Conservation (phyloP, 1,284 basidiomycete genomes). For the Porodaedalea pini region DNA sequence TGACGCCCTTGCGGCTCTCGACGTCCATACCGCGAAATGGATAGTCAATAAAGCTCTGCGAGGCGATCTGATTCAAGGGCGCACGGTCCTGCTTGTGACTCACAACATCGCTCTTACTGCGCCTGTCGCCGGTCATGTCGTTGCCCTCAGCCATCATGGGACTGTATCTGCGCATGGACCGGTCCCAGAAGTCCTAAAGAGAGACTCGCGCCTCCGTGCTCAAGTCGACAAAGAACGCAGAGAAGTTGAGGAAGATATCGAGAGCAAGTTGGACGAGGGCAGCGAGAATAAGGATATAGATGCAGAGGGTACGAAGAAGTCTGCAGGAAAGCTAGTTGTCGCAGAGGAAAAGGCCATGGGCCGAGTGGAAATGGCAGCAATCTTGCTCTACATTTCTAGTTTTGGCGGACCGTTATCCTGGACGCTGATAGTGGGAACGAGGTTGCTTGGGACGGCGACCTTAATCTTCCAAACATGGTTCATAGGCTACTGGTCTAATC, state of each 20-base stretch:
- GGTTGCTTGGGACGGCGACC: background rate
- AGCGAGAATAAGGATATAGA: background rate
- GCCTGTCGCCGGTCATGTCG: constrained; percentile 38
- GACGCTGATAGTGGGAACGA: constrained; percentile 3
- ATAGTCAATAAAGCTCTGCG: constrained; percentile 43
- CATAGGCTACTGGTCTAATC: constrained; percentile 38
- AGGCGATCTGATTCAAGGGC: constrained; percentile 38
- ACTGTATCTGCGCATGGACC: constrained; percentile 26
- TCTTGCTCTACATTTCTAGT: constrained; percentile 15
- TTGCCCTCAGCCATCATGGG: constrained; percentile 34
- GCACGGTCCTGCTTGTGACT: constrained; percentile 43
- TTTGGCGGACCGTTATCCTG: constrained; percentile 22
- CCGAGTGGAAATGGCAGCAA: constrained; percentile 32
- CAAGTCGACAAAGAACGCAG: constrained; percentile 23
- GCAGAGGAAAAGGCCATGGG: constrained; percentile 43
- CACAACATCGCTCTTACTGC: constrained; percentile 42
- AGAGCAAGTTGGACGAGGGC: constrained; percentile 19
- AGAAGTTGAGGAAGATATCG: constrained; percentile 8
- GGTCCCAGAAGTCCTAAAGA: constrained; percentile 26
- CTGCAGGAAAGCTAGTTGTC: constrained; percentile 33
- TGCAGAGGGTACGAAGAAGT: constrained; percentile 17
- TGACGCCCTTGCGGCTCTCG: constrained; percentile 41
- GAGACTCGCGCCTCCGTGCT: constrained; percentile 23
- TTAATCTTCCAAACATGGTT: constrained; percentile 30
- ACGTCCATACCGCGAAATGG: constrained; percentile 44